A percentile compares a stretch with the other conserved stretches of the same genome.
Conservation (phyloP, 176 grass and related monocot genomes). For the Echinochloa phyllopogon region DNA sequence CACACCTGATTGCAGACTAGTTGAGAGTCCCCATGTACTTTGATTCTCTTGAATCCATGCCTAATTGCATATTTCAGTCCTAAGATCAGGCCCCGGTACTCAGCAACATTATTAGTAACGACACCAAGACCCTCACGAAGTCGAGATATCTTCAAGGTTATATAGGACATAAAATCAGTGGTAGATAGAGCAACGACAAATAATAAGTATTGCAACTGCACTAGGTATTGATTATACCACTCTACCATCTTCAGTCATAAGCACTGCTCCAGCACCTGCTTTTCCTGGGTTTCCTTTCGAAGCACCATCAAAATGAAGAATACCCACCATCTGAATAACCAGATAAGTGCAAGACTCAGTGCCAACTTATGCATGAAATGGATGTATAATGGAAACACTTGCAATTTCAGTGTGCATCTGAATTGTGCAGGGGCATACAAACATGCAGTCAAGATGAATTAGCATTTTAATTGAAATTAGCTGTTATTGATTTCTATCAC, state of each 20-base stretch:
- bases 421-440: not conserved
- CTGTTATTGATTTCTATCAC: not conserved
- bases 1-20: slow-evolving; percentile 77
- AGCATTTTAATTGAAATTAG: not conserved
- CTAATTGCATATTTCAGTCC: slow-evolving; percentile 67
- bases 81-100: slow-evolving; percentile 72
- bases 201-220: slow-evolving; percentile 27
- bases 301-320: slow-evolving; percentile 84
- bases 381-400: not conserved
- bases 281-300: slow-evolving; percentile 96
- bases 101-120: slow-evolving; percentile 85
- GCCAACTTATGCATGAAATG: slow-evolving; percentile 30
- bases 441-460: not conserved
- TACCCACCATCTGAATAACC: slow-evolving; percentile 60
- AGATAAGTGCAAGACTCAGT: slow-evolving; percentile 27
- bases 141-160: slow-evolving; percentile 66
- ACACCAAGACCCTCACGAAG: slow-evolving; percentile 80
- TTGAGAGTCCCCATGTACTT: slow-evolving; percentile 71
- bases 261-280: slow-evolving; percentile 82
- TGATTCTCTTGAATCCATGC: slow-evolving; percentile 73
- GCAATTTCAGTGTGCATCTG: not conserved
- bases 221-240: slow-evolving; percentile 57
- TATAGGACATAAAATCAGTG: slow-evolving; percentile 35
- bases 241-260: slow-evolving; percentile 73
- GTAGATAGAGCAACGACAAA: slow-evolving; percentile 22